Base-by-base conservation (phyloP, 2,329 filamentous ascomycete genomes). In the Chrysosporium keratinophilum region DNA sequence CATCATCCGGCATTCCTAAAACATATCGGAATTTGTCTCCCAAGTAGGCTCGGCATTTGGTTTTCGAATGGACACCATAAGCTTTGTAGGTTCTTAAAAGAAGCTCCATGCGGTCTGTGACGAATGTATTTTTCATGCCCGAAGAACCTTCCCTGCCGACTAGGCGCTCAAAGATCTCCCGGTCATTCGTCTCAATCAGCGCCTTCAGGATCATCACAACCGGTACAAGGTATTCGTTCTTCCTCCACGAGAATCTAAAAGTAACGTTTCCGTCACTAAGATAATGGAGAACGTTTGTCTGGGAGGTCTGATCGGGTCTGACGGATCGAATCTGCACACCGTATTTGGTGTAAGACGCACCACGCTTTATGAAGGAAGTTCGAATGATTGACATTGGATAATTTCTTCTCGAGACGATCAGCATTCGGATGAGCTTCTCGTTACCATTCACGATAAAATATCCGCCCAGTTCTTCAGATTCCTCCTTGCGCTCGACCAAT, bases 361-460 rank as follows among this genome's bases (percentile, higher is more conserved):
- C 93, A 74, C 93, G 84, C 64, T 88, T 90, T 59, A 81, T 79
- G 74, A 97, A 98, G 61, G 90, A 95, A 47, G 85, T 84, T 66
- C 93, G 87, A 62, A 88, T 81, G 68, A 97, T 96, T 45, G 91
- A 91, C 81, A 96, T 87, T 49, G 93, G 91, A 65, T 88, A 96
- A 70, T 98, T 98, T 65, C 93, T 80, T 70, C 88, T 82, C 67
- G 89, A 88, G 58, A 97, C 81, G 59, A 95, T 84, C 58, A 98
- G 78, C 75, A 97, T 83, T 66, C 93, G 88, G 63, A 97, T 89
- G 55, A 97, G 81, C 74, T 96, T 97, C 70, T 98, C 93, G 65
- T 90, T 95, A 60, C 93, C 93, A 68, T 98, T 98, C 64, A 98
- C 87, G 63, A 98, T 83, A 66, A 97, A 98, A 70, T 97, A 98